Evolutionary conservation across 768 basidiomycete genomes (phyloP).

Genomic region (Boletus rubroflammeus): DNA sequence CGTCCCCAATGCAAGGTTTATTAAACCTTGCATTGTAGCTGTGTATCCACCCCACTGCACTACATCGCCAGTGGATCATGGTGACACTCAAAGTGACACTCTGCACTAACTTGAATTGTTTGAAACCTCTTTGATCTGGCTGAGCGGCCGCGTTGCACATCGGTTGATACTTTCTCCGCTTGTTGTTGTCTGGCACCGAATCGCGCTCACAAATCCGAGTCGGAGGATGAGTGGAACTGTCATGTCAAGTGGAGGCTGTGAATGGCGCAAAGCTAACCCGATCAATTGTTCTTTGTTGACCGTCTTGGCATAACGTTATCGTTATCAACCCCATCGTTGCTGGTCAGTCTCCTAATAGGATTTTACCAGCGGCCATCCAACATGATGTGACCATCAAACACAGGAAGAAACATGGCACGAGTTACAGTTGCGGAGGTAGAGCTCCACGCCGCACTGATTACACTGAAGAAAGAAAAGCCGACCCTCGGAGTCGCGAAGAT

Average conservation of each 20-base stretch:
- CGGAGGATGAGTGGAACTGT: not conserved
- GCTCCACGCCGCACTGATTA: constrained; percentile 51
- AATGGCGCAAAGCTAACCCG: not conserved
- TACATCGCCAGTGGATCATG: not conserved
- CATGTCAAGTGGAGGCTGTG: not conserved
- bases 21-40: not conserved
- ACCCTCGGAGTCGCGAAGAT: constrained; percentile 69
- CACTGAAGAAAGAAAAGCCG: constrained; percentile 56
- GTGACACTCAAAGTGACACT: no score
- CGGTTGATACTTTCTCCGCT: not conserved
- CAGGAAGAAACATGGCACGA: constrained; percentile 12
- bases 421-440: constrained; percentile 46
- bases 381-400: not conserved
- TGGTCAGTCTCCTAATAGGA: not conserved
- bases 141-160: not conserved
- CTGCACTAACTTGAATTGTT: not conserved
- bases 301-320: not conserved
- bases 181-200: not conserved
- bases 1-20: not conserved
- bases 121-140: not conserved
- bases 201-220: not conserved
- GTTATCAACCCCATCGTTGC: not conserved
- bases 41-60: not conserved
- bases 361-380: not conserved
- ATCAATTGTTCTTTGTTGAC: not conserved